These are phyloP conservation scores for Acrocalymma vagum DNA, from an alignment of 2,329 filamentous ascomycete species.

Conservation along the genomic window DNA sequence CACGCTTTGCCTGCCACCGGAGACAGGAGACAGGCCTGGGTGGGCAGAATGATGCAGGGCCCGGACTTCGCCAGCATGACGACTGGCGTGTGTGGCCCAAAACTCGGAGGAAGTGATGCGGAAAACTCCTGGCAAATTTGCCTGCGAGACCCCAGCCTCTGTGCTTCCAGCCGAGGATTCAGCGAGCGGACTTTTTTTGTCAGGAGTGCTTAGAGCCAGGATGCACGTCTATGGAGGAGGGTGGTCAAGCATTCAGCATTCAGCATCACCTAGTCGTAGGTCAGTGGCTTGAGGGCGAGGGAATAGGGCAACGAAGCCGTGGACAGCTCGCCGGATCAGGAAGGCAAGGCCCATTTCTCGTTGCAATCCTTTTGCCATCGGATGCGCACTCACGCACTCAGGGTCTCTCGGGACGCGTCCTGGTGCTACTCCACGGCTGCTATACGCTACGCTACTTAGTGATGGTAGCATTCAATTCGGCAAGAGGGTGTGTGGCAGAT, in stretches of 20 bases:
- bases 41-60: conserved; percentile 24
- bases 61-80: conserved; percentile 49
- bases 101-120: conserved; percentile 12
- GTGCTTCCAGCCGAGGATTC: conserved; percentile 21
- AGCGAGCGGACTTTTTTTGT: no score
- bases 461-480: no score
- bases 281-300: conserved; percentile 17
- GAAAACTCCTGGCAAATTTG: conserved; percentile 21
- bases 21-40: conserved; percentile 59
- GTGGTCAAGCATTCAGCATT: conserved; percentile 13
- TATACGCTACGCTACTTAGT: no score
- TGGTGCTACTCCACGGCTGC: conserved; percentile 50
- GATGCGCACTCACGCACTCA: no score
- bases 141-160: conserved; percentile 32
- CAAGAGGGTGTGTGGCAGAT: no score
- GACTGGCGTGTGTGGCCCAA: conserved; percentile 30
- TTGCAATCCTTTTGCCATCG: conserved; percentile 20
- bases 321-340: conserved; percentile 19
- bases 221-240: conserved; percentile 13
- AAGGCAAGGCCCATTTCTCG: conserved; percentile 14
- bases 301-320: conserved; percentile 12
- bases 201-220: no score
- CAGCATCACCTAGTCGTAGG: conserved; percentile 19
- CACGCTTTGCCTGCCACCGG: conserved; percentile 64
- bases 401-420: conserved; percentile 62